Conservation (phyloP, 2,329 filamentous ascomycete species). For the Knoxdaviesia capensis region DNA sequence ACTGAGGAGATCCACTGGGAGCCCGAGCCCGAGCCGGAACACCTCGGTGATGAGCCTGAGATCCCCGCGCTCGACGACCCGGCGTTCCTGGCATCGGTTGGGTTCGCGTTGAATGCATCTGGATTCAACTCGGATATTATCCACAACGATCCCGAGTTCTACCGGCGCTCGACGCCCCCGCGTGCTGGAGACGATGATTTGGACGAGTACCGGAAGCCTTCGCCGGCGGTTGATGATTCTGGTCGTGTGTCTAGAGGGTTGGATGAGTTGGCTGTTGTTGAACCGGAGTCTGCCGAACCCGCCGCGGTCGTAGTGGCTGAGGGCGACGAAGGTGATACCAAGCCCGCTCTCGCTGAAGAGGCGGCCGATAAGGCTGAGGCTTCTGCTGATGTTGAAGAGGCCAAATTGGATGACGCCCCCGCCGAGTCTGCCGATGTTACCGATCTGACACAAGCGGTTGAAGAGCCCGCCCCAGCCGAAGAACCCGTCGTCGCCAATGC, state of each 20-base stretch:
- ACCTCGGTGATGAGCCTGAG: too few species aligned
- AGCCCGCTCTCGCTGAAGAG: not conserved
- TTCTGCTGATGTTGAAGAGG: not conserved
- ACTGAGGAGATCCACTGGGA: too few species aligned
- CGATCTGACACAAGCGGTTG: not conserved
- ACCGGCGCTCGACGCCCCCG: constrained; percentile 1
- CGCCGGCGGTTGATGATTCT: too few species aligned
- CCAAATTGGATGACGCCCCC: constrained; percentile 2
- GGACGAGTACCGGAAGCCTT: not conserved
- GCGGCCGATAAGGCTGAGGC: not conserved
- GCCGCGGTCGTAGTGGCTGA: too few species aligned
- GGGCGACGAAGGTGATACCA: too few species aligned
- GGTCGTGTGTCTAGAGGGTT: too few species aligned
- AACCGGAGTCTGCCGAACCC: too few species aligned
- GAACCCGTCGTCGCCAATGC: constrained; percentile 11
- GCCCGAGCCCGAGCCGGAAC: too few species aligned
- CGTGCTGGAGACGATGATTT: not conserved
- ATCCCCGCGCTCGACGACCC: too few species aligned
- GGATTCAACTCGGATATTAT: constrained; percentile 1
- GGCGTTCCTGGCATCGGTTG: too few species aligned
- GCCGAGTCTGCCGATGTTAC: too few species aligned
- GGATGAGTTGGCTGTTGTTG: too few species aligned
- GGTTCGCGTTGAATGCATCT: not conserved
- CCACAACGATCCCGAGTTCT: constrained; percentile 2
- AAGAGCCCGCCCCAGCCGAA: constrained; percentile 1